Base-by-base conservation (phyloP, 352 stramenopile species). In the Globisporangium recalcitrans region DNA sequence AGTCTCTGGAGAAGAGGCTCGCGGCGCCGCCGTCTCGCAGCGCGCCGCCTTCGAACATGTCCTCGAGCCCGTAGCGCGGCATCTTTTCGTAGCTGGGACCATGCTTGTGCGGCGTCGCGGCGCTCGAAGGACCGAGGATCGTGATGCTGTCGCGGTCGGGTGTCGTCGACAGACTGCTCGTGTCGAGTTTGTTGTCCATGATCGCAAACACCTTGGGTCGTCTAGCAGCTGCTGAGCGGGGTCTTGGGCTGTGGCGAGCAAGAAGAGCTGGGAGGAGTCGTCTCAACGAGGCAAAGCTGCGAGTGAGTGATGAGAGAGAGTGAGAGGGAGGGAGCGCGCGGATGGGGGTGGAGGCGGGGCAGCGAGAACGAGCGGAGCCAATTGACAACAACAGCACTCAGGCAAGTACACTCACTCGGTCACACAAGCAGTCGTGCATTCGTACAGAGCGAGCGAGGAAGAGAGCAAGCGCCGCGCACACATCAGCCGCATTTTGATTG, bases 31-130 rank as follows among this genome's bases (percentile, higher is more conserved):
- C 67, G 11, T 52, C 42, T 14, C 67, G 63, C 19, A 73, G 16
- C 0, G 67, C 63, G 2, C 67, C 67, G 21, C 73, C 72, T 14
- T 78, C 73, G 22, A 69, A 54, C 7, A 53, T 22, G 26, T 80
- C 70, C 26, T 63, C 47, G 21, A 59, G 26, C 13, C 27, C 62
- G 27, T 46, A 54, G 11, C 27, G 51, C 16, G 14, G 31, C 55
- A 63, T 62, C 56, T 68, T 63, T 13, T 47, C 53, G 32, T 54
- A 55, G n/a, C 22, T 32, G 38, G 4, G 4, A 16, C 6, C 16
- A 21, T 46, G 16, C 31, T 67, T 67, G 14, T 46, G n/a, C 27
- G 62, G 62, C 55, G 53, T 58, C 32, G 6, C 16, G 14, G 11
- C 32, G 4, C 21, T 26, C 6, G 49, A 31, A 8, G 19, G 19